A percentile compares a stretch with the other conserved stretches of the same genome.
Evolutionary conservation across 192 early-diverging fungal genomes (phyloP).

Genomic region (Podila clonocystis): DNA sequence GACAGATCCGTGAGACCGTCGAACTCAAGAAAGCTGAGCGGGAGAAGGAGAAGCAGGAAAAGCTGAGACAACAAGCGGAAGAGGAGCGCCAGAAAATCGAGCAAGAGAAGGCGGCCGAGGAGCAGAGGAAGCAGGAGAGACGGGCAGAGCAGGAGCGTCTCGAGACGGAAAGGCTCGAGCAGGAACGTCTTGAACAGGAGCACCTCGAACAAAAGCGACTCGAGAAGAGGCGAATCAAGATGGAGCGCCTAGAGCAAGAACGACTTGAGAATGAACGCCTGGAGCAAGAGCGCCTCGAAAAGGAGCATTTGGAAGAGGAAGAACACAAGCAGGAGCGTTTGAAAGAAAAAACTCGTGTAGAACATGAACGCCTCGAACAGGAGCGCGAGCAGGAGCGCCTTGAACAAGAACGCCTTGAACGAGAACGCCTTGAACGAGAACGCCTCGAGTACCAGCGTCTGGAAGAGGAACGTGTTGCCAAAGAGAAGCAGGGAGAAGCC

Average conservation of each 20-base stretch:
- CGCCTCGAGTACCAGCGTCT: neutral
- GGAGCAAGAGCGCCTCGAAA: conserved; percentile 6
- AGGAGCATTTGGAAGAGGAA: conserved; percentile 6
- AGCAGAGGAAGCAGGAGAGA: neutral
- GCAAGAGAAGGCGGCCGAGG: neutral
- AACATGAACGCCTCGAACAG: neutral
- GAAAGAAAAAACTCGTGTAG: neutral
- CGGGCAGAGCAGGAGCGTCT: conserved; percentile 4
- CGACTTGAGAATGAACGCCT: neutral
- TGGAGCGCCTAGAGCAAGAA: conserved; percentile 9
- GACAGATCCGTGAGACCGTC: neutral
- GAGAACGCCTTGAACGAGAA: conserved; percentile 1
- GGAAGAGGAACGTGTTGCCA: conserved; percentile 1
- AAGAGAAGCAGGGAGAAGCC: neutral
- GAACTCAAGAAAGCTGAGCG: neutral
- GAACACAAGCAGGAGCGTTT: conserved; percentile 4
- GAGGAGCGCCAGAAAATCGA: neutral
- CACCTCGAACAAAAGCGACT: conserved; percentile 7
- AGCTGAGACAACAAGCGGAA: neutral
- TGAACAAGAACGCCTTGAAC: neutral
- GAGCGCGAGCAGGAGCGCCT: conserved; percentile 8
- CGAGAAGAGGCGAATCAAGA: conserved; percentile 7
- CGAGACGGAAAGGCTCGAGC: conserved; percentile 17
- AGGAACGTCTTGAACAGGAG: conserved; percentile 16
- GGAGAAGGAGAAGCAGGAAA: neutral